phyloP scores from a whole-genome alignment of 495 filamentous ascomycete genomes.

The Xylaria venustula region DNA sequence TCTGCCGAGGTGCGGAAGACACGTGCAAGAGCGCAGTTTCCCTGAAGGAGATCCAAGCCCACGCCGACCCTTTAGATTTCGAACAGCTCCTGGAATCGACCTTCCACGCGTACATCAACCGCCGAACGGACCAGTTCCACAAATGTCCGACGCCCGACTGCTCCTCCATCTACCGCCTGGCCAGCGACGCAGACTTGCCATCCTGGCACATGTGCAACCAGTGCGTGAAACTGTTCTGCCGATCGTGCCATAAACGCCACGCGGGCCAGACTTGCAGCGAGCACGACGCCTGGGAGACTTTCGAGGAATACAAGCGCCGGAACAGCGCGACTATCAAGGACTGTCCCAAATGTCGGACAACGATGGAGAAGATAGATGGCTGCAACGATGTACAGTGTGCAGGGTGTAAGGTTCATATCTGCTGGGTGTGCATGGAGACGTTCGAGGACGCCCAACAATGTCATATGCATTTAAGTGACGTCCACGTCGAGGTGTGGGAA shows the following conservation, averaged over 20 bases:
- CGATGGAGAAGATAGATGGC: slow-evolving; percentile 15
- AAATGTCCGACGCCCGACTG: slow-evolving; percentile 38
- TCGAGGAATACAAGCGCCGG: slow-evolving; percentile 5
- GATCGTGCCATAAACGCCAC: slow-evolving; percentile 28
- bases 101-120: slow-evolving; percentile 25
- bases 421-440: slow-evolving; percentile 25
- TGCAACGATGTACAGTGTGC: slow-evolving; percentile 29
- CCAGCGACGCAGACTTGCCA: background rate
- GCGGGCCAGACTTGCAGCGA: slow-evolving; percentile 27
- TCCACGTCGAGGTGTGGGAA: background rate
- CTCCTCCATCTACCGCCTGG: slow-evolving; percentile 27
- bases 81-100: slow-evolving; percentile 29
- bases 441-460: slow-evolving; percentile 12
- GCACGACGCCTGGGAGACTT: slow-evolving; percentile 18
- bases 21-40: slow-evolving; percentile 21
- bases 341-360: background rate
- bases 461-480: background rate
- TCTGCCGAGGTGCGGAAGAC: slow-evolving; percentile 22
- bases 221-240: slow-evolving; percentile 30
- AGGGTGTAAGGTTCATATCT: slow-evolving; percentile 26
- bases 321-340: background rate
- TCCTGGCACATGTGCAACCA: slow-evolving; percentile 18
- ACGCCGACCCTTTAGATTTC: slow-evolving; percentile 20
- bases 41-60: slow-evolving; percentile 19
- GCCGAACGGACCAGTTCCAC: slow-evolving; percentile 18